phyloP scores from a whole-genome alignment of 2,329 filamentous ascomycete genomes.

The Beauveria rudraprayagi region DNA sequence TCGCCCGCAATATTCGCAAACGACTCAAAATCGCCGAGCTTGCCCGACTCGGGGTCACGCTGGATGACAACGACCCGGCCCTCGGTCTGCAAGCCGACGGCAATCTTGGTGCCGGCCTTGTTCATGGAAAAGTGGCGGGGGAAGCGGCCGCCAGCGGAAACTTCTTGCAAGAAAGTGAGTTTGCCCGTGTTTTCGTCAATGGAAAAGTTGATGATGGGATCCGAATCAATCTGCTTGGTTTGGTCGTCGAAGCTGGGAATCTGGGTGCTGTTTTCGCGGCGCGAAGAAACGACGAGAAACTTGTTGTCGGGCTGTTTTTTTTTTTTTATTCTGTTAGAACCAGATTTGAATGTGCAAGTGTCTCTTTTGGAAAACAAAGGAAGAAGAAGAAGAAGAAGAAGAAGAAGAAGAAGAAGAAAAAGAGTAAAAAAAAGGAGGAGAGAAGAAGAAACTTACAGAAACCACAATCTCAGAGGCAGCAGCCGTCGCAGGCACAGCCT shows the following conservation, averaged over 20 bases:
- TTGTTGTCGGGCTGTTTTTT: slow-evolving; percentile 45
- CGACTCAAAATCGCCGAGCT: slow-evolving; percentile 40
- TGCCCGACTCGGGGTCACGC: slow-evolving; percentile 51
- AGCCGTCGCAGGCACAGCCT: slow-evolving; percentile 31
- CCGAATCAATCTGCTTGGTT: slow-evolving; percentile 42
- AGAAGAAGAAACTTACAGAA: slow-evolving; percentile 37
- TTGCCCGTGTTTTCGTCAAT: slow-evolving; percentile 47
- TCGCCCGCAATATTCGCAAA: slow-evolving; percentile 34
- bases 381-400: no score
- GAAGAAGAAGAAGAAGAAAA: no score
- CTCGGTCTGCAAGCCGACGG: slow-evolving; percentile 56
- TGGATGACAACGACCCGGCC: slow-evolving; percentile 52
- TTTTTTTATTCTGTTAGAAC: neutral
- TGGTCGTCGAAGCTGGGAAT: slow-evolving; percentile 36
- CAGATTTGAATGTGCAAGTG: neutral
- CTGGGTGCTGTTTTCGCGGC: slow-evolving; percentile 49
- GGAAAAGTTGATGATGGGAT: slow-evolving; percentile 56
- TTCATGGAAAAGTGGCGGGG: slow-evolving; percentile 65
- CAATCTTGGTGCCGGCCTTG: slow-evolving; percentile 53
- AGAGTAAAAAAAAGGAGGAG: no score
- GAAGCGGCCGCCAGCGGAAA: slow-evolving; percentile 54
- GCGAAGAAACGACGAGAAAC: slow-evolving; percentile 61
- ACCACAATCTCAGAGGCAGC: slow-evolving; percentile 49
- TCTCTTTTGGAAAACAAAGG: no score
- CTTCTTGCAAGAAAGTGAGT: slow-evolving; percentile 47